Evolutionary conservation across 768 basidiomycete genomes (phyloP), one percentile per base, ranked within the genome.

Genomic region (Lactarius evosmus): DNA sequence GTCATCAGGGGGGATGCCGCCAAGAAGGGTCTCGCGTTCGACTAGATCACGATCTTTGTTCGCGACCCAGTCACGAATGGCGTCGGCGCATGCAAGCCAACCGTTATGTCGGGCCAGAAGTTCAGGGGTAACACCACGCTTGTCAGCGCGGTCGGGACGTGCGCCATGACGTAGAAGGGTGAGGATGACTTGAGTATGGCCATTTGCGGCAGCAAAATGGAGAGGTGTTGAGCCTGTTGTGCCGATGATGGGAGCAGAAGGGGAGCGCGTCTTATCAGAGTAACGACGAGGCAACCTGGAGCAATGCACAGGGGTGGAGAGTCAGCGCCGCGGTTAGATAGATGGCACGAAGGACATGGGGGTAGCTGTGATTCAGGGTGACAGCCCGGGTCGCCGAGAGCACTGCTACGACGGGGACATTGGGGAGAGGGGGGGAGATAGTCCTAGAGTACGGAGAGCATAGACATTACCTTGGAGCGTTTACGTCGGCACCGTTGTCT

Each of bases 141-240:
- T 99, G 77, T 99, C 96, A 6, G 87, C 74, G 50, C 86, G 84
- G 73, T 88, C 81, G 25, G 94, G 85, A 63, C 85, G 82, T 8
- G 96, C 97, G 54, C 95, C 95, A 66, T 86, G 86, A 19, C 88
- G 83, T 41, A 99, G 85, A 49, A 99, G 86, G 38, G 89, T 84
- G 64, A 80, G 82, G 51, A 94, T 85, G 69, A 95, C 85, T 29
- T 80, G 75, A 33, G 83, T 83, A 75, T 99, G 93, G 3, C 95
- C 95, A 70, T 97, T 95, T 32, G 96, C 95, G 36, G 95, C 90
- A 16, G 97, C 96, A 73, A 98, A 99, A 73, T 99, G 97, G 29
- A 98, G 85, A 0, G 97, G 93, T 0, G 96, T 97, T 4, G 90
- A 89, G 34, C 95, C 95, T n/a, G 89, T 88, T 7, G 85, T 84